Percentiles rank a stretch among this genome's conserved stretches.
These are phyloP conservation scores for Linnemannia schmuckeri DNA, from an alignment of 192 early-diverging fungal genomes.

Conservation along the genomic window DNA sequence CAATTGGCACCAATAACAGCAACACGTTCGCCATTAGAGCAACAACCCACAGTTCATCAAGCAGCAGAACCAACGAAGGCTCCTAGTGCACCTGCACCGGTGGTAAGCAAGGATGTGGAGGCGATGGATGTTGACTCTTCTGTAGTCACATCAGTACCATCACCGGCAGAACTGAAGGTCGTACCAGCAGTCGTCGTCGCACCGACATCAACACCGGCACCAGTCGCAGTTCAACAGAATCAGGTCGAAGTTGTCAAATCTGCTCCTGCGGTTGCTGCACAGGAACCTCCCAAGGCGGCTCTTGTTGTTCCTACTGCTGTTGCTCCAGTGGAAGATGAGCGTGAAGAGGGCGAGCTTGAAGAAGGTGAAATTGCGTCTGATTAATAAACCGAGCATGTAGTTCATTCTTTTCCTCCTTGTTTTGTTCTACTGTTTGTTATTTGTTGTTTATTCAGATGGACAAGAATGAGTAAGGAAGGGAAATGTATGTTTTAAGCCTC, in stretches of 20 bases:
- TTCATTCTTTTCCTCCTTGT: not conserved
- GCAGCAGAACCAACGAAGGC: not conserved
- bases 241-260: not conserved
- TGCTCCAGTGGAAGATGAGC: not conserved
- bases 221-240: not conserved
- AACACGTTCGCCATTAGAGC: not conserved
- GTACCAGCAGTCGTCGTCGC: not conserved
- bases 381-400: slow-evolving; percentile 10
- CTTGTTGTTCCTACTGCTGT: not conserved
- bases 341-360: slow-evolving; percentile 49
- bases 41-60: not conserved
- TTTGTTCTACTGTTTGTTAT: not conserved
- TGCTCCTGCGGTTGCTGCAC: not conserved
- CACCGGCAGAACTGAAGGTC: not conserved
- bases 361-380: slow-evolving; percentile 52
- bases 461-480: not conserved
- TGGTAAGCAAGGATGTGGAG: not conserved
- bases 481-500: slow-evolving; percentile 14
- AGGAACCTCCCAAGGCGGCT: not conserved
- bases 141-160: not conserved
- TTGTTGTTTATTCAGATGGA: not conserved
- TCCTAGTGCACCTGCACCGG: not conserved
- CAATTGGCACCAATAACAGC: slow-evolving; percentile 1
- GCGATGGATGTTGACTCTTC: not conserved
- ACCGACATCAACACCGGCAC: not conserved